Conservation (phyloP, 148 eudicot species). For the Silene latifolia region DNA sequence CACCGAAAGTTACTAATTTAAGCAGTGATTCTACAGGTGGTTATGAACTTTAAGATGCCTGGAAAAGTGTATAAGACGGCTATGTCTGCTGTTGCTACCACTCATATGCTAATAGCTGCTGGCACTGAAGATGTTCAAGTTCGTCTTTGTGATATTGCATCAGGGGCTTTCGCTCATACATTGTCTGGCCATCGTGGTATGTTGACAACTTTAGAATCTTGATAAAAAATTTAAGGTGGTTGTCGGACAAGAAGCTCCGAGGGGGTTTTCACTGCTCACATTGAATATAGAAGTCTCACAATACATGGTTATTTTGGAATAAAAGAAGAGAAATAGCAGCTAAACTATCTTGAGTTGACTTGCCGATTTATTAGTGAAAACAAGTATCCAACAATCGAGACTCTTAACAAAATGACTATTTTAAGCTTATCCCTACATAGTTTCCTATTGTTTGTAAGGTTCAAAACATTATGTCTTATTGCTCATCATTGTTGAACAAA, state of each 20-base stretch:
- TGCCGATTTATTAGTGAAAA: neutral
- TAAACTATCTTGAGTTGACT: neutral
- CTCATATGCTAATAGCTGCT: slow-evolving; percentile 94
- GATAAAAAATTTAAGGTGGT: neutral
- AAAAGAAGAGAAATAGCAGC: neutral
- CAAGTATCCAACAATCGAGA: neutral
- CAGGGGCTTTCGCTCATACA: slow-evolving; percentile 97
- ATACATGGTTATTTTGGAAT: neutral
- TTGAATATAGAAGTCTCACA: neutral
- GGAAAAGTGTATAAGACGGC: slow-evolving; percentile 92
- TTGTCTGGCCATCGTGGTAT: slow-evolving; percentile 99
- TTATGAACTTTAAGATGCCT: slow-evolving; percentile 92
- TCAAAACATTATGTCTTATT: neutral
- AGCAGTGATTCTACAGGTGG: slow-evolving; percentile 40
- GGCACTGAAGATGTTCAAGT: slow-evolving; percentile 99
- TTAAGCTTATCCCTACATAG: neutral
- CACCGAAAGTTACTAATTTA: slow-evolving; percentile 2
- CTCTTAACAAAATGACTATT: neutral
- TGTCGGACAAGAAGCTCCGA: neutral
- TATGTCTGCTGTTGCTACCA: slow-evolving; percentile 78
- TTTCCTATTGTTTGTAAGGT: neutral
- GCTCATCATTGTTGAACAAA: neutral
- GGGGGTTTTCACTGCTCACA: neutral
- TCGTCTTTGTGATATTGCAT: slow-evolving; percentile 96
- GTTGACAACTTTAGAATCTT: slow-evolving; percentile 9